Evolutionary conservation across 257 asterid species (phyloP).

Genomic region (Solanum peruvianum): DNA sequence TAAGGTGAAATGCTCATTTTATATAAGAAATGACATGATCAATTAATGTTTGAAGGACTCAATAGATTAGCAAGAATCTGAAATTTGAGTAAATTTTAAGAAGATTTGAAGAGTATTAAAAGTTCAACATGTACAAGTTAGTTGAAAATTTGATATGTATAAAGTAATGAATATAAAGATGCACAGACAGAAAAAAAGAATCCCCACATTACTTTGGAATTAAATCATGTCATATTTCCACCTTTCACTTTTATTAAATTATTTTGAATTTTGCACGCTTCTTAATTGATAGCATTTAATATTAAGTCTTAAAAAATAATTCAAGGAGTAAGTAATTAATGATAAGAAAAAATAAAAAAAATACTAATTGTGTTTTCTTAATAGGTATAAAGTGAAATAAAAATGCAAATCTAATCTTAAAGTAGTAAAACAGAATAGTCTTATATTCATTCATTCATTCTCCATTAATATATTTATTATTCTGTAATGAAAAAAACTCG

Average conservation of each 20-base stretch:
- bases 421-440: background rate
- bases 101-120: too few relatives aligned
- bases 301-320: background rate
- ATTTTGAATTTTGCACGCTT: background rate
- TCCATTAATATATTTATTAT: background rate
- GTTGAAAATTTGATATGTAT: background rate
- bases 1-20: too few relatives aligned
- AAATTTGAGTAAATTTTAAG: background rate
- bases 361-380: too few relatives aligned
- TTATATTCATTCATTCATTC: background rate
- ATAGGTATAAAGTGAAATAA: background rate
- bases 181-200: too few relatives aligned
- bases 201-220: too few relatives aligned
- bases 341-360: background rate
- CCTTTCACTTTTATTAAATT: background rate
- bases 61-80: background rate
- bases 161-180: too few relatives aligned
- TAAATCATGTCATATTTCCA: background rate
- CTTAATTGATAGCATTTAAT: too few relatives aligned
- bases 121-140: too few relatives aligned
- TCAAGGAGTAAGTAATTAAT: background rate
- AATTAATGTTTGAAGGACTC: too few relatives aligned
- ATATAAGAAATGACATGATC: too few relatives aligned
- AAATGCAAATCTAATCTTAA: background rate
- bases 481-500: background rate